A percentile compares a stretch with the other conserved stretches of the same genome.
Conservation (phyloP, 257 asterid genomes). For the Misopates orontium region DNA sequence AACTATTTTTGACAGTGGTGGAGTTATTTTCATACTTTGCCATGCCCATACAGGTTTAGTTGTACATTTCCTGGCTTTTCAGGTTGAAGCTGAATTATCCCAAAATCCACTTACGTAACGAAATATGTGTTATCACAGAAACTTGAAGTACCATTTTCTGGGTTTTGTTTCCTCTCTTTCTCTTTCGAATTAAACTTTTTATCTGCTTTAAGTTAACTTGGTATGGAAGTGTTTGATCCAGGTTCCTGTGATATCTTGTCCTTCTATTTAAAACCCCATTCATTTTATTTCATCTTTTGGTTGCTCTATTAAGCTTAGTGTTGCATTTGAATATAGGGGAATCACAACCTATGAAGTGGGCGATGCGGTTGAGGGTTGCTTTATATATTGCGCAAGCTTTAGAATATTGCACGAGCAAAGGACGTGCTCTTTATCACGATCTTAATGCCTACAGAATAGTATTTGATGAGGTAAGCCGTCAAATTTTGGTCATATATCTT, state of each 20-base stretch:
- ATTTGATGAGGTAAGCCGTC: slow-evolving; percentile 77
- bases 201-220: too few species aligned
- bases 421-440: slow-evolving; percentile 92
- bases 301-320: slow-evolving; percentile 16
- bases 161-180: not conserved
- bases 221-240: too few species aligned
- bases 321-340: slow-evolving; percentile 67
- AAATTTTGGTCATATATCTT: not conserved
- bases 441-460: slow-evolving; percentile 91
- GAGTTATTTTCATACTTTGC: not conserved
- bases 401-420: slow-evolving; percentile 86
- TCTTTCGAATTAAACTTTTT: not conserved
- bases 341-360: slow-evolving; percentile 96
- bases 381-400: slow-evolving; percentile 84
- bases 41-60: not conserved
- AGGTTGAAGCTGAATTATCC: not conserved
- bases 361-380: slow-evolving; percentile 97
- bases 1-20: not conserved
- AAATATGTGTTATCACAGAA: too few species aligned
- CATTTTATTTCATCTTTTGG: slow-evolving; percentile 4
- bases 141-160: too few species aligned
- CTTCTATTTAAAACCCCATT: not conserved
- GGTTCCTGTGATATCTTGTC: not conserved
- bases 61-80: not conserved
- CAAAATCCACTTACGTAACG: not conserved